phyloP scores from a whole-genome alignment of 345 rosid genomes.

The Brassica nigra region DNA sequence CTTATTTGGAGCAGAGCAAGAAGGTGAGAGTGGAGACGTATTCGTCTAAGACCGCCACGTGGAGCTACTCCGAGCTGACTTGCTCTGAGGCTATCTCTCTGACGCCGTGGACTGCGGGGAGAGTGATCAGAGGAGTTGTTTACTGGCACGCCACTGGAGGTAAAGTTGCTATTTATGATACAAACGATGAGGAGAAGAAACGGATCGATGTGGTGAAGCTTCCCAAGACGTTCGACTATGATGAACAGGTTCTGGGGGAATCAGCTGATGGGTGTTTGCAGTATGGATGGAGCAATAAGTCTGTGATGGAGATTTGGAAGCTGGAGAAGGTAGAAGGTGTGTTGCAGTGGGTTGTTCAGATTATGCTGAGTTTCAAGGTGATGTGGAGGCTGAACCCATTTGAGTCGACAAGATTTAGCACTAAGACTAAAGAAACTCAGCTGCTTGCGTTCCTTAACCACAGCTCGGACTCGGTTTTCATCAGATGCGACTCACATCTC shows the following conservation, averaged over 20 bases:
- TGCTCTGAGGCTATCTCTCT: slow-evolving; percentile 51
- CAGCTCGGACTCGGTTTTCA: slow-evolving; percentile 46
- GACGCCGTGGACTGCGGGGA: slow-evolving; percentile 52
- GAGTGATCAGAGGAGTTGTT: slow-evolving; percentile 51
- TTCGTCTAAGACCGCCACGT: slow-evolving; percentile 51
- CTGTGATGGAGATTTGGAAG: slow-evolving; percentile 59
- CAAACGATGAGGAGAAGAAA: slow-evolving; percentile 47
- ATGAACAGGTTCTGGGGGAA: slow-evolving; percentile 59
- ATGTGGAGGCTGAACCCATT: slow-evolving; percentile 56
- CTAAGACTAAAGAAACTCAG: slow-evolving; percentile 52
- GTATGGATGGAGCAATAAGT: slow-evolving; percentile 57
- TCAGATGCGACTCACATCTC: slow-evolving; percentile 51
- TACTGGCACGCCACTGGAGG: slow-evolving; percentile 59
- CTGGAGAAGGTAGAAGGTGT: slow-evolving; percentile 39
- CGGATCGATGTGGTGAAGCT: slow-evolving; percentile 46
- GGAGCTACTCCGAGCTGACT: slow-evolving; percentile 53
- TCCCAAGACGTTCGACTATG: slow-evolving; percentile 52
- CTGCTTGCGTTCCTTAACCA: slow-evolving; percentile 49
- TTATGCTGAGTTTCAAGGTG: slow-evolving; percentile 49
- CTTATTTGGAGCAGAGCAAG: slow-evolving; percentile 31
- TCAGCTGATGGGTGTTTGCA: slow-evolving; percentile 55
- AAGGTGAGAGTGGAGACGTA: slow-evolving; percentile 55
- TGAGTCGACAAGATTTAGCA: slow-evolving; percentile 24
- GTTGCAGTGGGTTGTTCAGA: slow-evolving; percentile 46
- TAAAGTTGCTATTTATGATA: slow-evolving; percentile 54